These are phyloP conservation scores for Euclidium syriacum DNA, from an alignment of 345 rosid species.

Conservation along the genomic window DNA sequence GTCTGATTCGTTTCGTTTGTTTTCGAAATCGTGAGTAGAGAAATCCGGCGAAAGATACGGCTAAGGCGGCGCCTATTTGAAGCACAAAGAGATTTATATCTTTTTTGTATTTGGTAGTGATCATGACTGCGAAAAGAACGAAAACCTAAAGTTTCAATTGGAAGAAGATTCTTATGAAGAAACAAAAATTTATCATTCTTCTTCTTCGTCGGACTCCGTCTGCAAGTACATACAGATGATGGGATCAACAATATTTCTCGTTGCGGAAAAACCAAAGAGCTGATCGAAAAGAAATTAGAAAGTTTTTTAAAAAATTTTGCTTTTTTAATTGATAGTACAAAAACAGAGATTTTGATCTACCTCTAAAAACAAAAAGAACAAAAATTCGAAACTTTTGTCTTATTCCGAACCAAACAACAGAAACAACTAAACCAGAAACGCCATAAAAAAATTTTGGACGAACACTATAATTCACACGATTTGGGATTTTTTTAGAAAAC, in stretches of 20 bases:
- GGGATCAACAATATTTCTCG: not conserved
- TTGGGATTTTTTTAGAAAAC: not conserved
- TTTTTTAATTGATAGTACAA: not conserved
- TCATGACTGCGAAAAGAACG: constrained; percentile 10
- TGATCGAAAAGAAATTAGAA: not conserved
- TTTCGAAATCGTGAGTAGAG: constrained; percentile 47
- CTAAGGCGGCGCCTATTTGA: constrained; percentile 63
- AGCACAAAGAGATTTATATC: constrained; percentile 50
- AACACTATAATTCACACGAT: not conserved
- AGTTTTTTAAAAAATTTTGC: not conserved
- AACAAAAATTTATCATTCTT: not conserved
- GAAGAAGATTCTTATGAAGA: not conserved
- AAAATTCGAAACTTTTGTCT: constrained; percentile 8
- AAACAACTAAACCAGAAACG: constrained; percentile 3
- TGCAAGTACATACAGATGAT: not conserved
- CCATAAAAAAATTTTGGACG: not conserved
- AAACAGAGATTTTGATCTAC: not conserved
- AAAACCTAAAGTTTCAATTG: not conserved
- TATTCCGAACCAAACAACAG: not conserved
- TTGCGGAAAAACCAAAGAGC: not conserved
- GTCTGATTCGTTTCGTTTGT: constrained; percentile 29
- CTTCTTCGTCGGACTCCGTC: not conserved
- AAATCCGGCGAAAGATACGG: constrained; percentile 71
- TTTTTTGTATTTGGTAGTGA: constrained; percentile 38
- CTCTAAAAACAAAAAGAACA: not conserved